Percentiles rank a stretch among this genome's conserved stretches.
phyloP scores from a whole-genome alignment of 202 grass and related monocot genomes.

The Schoenoplectus tabernaemontani region DNA sequence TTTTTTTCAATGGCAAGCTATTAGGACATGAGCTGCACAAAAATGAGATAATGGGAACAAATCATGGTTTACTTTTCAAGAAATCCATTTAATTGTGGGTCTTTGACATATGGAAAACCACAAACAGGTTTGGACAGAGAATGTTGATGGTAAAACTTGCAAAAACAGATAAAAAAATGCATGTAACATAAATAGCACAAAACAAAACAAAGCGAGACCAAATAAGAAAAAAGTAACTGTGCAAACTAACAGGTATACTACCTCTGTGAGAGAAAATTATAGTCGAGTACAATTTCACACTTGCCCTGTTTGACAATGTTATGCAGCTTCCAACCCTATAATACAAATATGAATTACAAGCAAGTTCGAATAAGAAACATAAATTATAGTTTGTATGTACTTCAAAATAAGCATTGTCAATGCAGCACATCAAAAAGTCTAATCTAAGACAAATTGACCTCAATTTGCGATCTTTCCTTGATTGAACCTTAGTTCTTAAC shows the following conservation, averaged over 20 bases:
- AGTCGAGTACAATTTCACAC: constrained; percentile 56
- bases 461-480: neutral
- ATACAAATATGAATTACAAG: constrained; percentile 13
- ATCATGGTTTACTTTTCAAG: neutral
- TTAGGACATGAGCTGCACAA: neutral
- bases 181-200: neutral
- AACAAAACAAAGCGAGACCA: too few relatives aligned
- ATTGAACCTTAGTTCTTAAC: neutral
- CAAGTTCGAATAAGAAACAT: constrained; percentile 13
- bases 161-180: neutral
- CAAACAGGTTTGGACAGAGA: neutral
- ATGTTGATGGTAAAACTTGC: neutral
- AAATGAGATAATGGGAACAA: neutral
- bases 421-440: neutral
- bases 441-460: neutral
- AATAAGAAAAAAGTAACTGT: too few relatives aligned
- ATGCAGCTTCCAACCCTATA: constrained; percentile 51
- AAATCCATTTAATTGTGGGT: neutral
- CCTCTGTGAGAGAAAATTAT: constrained; percentile 81
- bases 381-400: neutral
- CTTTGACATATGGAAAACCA: neutral
- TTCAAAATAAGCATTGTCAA: neutral
- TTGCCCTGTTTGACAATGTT: constrained; percentile 50
- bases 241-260: constrained; percentile 28
- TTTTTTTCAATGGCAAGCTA: neutral